Conservation (phyloP, 768 basidiomycete genomes). For the Rhizopogon rudus region DNA sequence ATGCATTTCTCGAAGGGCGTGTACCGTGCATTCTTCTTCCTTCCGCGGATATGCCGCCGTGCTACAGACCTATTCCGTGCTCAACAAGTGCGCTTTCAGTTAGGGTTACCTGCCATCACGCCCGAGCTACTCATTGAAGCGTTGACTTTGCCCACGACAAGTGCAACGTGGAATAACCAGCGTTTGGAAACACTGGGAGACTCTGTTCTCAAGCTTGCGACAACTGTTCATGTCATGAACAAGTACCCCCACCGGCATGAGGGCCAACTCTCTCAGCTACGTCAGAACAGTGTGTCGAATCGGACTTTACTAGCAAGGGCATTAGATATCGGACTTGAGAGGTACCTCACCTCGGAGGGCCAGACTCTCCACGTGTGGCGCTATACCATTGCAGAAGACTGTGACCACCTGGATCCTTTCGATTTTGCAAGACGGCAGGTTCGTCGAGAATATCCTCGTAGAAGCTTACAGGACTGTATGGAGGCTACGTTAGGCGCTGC, state of each 20-base stretch:
- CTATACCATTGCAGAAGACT: conserved; percentile 37
- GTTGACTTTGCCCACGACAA: conserved; percentile 65
- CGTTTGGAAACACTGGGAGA: conserved; percentile 87
- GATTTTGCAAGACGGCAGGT: conserved; percentile 24
- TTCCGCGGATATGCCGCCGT: conserved; percentile 66
- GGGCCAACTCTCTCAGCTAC: conserved; percentile 69
- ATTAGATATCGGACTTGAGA: conserved; percentile 56
- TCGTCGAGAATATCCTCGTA: conserved; percentile 50
- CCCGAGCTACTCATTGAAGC: conserved; percentile 64
- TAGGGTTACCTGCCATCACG: conserved; percentile 57
- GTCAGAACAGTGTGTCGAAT: conserved; percentile 66
- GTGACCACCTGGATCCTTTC: conserved; percentile 29
- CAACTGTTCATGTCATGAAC: conserved; percentile 74
- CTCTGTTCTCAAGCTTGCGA: conserved; percentile 71
- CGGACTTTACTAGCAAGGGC: conserved; percentile 64
- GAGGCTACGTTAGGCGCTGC: conserved; percentile 80
- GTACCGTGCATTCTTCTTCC: conserved; percentile 45
- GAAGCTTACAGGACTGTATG: conserved; percentile 85
- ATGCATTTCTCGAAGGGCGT: conserved; percentile 48
- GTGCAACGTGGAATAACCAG: conserved; percentile 71
- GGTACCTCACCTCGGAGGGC: conserved; percentile 57
- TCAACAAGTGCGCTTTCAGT: conserved; percentile 41
- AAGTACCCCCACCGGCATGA: conserved; percentile 75
- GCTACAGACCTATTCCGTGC: conserved; percentile 64
- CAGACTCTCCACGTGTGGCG: conserved; percentile 55